phyloP scores from a whole-genome alignment of 2,329 filamentous ascomycete genomes.

The Hypoxylon sp. region DNA sequence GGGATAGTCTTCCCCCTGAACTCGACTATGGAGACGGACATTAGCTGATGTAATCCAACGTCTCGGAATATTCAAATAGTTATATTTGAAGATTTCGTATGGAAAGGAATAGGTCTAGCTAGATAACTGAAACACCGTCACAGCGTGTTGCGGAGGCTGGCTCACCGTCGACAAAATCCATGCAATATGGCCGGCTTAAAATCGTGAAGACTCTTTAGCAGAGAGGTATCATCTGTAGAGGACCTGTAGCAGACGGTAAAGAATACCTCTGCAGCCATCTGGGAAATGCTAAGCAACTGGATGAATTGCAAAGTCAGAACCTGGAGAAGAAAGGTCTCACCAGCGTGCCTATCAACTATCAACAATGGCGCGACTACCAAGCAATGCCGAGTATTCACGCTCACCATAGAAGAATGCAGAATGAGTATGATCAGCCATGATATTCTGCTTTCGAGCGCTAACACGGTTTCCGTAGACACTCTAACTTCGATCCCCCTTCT shows the following conservation, averaged over 20 bases:
- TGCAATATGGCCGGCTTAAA: constrained; percentile 80
- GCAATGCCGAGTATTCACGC: constrained; percentile 18
- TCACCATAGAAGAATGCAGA: constrained; percentile 68
- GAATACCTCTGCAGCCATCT: constrained; percentile 88
- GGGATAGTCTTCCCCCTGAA: constrained; percentile 79
- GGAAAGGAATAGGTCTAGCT: too few relatives aligned
- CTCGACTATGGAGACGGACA: constrained; percentile 54
- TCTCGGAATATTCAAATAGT: background rate
- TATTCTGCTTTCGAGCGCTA: too few relatives aligned
- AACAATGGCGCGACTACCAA: constrained; percentile 8
- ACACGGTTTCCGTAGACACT: too few relatives aligned
- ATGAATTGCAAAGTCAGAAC: background rate
- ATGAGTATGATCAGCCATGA: constrained; percentile 36
- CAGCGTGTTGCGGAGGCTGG: too few relatives aligned
- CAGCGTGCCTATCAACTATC: constrained; percentile 51
- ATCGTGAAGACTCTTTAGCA: constrained; percentile 61
- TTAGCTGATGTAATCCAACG: constrained; percentile 39
- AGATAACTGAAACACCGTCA: too few relatives aligned
- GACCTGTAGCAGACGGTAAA: constrained; percentile 80
- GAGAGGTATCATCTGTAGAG: constrained; percentile 56
- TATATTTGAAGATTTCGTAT: background rate
- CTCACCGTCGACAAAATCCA: constrained; percentile 69
- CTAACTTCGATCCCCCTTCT: background rate
- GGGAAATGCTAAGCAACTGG: constrained; percentile 21
- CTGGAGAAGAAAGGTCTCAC: constrained; percentile 29